Percentiles rank a stretch among this genome's conserved stretches.
These are phyloP conservation scores for Glebionis coronaria DNA, from an alignment of 129 eudicot genomes.

Conservation along the genomic window DNA sequence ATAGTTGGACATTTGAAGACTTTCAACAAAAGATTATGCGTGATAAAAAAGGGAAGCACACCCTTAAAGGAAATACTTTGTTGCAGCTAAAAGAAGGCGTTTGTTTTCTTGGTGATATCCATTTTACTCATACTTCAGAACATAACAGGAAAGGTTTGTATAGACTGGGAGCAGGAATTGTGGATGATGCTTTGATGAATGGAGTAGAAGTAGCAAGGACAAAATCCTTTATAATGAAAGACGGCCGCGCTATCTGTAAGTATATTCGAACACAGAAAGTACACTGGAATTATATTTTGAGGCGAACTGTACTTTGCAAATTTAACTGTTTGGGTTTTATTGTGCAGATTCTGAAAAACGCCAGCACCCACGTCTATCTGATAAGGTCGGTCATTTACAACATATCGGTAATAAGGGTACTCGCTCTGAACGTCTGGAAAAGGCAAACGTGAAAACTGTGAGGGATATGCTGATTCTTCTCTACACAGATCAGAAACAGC, in stretches of 20 bases:
- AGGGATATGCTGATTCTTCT: slow-evolving; percentile 47
- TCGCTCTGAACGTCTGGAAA: slow-evolving; percentile 44
- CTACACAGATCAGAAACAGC: slow-evolving; percentile 43
- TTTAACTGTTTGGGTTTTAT: not conserved
- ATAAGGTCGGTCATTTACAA: slow-evolving; percentile 65
- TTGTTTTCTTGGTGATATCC: slow-evolving; percentile 31
- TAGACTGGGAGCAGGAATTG: slow-evolving; percentile 46
- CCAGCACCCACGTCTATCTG: slow-evolving; percentile 46
- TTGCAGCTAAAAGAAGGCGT: slow-evolving; percentile 49
- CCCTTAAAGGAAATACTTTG: slow-evolving; percentile 40
- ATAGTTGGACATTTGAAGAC: slow-evolving; percentile 44
- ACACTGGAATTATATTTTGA: not conserved
- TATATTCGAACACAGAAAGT: not conserved
- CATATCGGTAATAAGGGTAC: slow-evolving; percentile 60
- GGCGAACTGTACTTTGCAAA: not conserved
- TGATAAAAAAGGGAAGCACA: slow-evolving; percentile 43
- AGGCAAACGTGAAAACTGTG: slow-evolving; percentile 48
- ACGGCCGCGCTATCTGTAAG: slow-evolving; percentile 43
- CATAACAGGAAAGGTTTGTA: slow-evolving; percentile 40
- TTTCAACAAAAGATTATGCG: slow-evolving; percentile 35
- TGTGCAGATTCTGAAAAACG: slow-evolving; percentile 58
- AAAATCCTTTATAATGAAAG: slow-evolving; percentile 45
- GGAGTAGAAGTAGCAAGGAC: slow-evolving; percentile 57
- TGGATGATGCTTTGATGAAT: slow-evolving; percentile 22
- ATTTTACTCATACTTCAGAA: slow-evolving; percentile 35